phyloP scores from a whole-genome alignment of 1,139 yeast genomes.

The Magnusiomyces ingens region DNA sequence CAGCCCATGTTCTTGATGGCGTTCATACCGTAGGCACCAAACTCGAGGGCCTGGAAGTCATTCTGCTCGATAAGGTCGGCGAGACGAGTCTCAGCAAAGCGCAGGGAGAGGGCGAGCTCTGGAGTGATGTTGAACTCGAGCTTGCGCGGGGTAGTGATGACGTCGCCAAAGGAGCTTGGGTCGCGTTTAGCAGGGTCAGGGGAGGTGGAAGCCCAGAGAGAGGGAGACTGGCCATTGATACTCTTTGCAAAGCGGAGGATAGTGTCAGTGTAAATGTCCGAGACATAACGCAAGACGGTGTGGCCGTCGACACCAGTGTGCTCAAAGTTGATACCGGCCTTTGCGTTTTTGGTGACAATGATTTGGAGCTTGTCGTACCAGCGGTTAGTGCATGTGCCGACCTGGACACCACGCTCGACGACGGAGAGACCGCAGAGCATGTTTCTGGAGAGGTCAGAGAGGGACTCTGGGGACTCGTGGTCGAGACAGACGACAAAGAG shows the following conservation, averaged over 20 bases:
- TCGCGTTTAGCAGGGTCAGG: slow-evolving; percentile 43
- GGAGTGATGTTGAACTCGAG: slow-evolving; percentile 82
- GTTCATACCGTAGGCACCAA: slow-evolving; percentile 66
- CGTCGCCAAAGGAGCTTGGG: slow-evolving; percentile 38
- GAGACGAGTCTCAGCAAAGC: slow-evolving; percentile 86
- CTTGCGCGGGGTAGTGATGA: slow-evolving; percentile 61
- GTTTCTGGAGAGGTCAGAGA: slow-evolving; percentile 67
- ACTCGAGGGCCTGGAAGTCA: slow-evolving; percentile 78
- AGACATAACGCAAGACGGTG: slow-evolving; percentile 79
- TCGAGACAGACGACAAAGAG: slow-evolving; percentile 77
- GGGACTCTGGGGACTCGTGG: slow-evolving; percentile 60
- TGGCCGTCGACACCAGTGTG: slow-evolving; percentile 97
- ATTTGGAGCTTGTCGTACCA: slow-evolving; percentile 93
- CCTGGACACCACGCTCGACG: slow-evolving; percentile 76
- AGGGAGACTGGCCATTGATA: slow-evolving; percentile 75
- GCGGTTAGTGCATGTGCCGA: slow-evolving; percentile 89
- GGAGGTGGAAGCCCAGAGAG: slow-evolving; percentile 55
- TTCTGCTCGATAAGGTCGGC: slow-evolving; percentile 85
- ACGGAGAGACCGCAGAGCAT: slow-evolving; percentile 84
- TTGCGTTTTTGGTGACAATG: slow-evolving; percentile 84
- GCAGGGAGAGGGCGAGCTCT: slow-evolving; percentile 68
- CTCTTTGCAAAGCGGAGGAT: slow-evolving; percentile 79
- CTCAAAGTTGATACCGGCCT: slow-evolving; percentile 90
- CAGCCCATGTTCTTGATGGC: slow-evolving; percentile 78
- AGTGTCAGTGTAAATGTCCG: slow-evolving; percentile 87